Percentiles rank a stretch among this genome's conserved stretches.
phyloP scores from a whole-genome alignment of 2,329 filamentous ascomycete genomes.

The Diaporthe helianthi region DNA sequence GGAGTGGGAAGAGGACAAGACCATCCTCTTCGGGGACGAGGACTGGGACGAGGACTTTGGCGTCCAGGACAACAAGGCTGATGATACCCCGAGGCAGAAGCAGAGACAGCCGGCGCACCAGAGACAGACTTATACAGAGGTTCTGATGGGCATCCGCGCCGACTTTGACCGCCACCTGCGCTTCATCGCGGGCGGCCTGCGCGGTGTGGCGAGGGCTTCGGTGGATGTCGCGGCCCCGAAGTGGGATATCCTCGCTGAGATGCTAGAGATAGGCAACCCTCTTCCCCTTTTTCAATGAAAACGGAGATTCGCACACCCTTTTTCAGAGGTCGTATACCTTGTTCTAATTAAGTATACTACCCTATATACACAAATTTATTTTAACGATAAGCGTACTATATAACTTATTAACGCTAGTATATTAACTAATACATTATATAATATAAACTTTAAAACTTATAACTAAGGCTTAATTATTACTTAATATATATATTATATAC shows the following conservation, averaged over 20 bases:
- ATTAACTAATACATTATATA: no score
- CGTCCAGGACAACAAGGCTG: constrained; percentile 38
- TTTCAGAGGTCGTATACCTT: no score
- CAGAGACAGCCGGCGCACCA: constrained; percentile 16
- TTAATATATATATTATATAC: no score
- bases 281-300: neutral
- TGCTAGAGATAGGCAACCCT: constrained; percentile 64
- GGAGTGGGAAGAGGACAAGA: constrained; percentile 38
- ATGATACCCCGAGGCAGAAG: neutral
- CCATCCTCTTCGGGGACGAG: constrained; percentile 36
- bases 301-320: no score
- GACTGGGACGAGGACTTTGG: constrained; percentile 48
- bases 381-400: no score
- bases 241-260: constrained; percentile 85
- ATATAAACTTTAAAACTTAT: no score
- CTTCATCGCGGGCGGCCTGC: constrained; percentile 77
- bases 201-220: constrained; percentile 76
- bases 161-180: constrained; percentile 71
- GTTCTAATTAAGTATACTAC: no score
- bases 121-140: constrained; percentile 55
- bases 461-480: no score
- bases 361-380: no score
- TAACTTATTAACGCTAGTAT: no score
- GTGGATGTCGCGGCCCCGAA: constrained; percentile 64
- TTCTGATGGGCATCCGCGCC: constrained; percentile 62